These are phyloP conservation scores for Hirschfeldia incana DNA, from an alignment of 345 rosid genomes.

Conservation along the genomic window DNA sequence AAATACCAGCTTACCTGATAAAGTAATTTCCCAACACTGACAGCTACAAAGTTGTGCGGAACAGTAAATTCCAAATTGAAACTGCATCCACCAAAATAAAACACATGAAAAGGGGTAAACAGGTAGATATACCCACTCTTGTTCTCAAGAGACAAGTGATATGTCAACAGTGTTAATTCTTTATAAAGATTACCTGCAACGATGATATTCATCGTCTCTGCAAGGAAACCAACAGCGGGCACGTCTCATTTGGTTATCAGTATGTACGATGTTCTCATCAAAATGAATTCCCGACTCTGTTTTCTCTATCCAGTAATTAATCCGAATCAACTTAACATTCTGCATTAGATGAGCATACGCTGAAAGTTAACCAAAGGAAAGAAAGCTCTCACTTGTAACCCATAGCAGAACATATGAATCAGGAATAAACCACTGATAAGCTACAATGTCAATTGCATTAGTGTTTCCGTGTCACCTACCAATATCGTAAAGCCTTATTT, in stretches of 20 bases:
- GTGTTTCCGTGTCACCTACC: background rate
- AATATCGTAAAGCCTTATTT: background rate
- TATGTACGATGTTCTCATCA: conserved; percentile 68
- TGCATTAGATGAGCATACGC: conserved; percentile 49
- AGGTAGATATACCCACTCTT: background rate
- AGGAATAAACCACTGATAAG: background rate
- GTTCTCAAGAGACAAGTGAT: conserved; percentile 17
- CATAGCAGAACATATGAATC: conserved; percentile 1
- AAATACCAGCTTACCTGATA: conserved; percentile 66
- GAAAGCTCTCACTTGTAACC: background rate
- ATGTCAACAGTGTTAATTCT: background rate
- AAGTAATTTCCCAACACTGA: conserved; percentile 79
- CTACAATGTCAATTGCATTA: conserved; percentile 7
- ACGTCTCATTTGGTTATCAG: conserved; percentile 89
- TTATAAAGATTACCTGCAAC: conserved; percentile 62
- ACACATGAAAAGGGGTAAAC: background rate
- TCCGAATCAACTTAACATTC: conserved; percentile 89
- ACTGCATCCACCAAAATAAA: conserved; percentile 48
- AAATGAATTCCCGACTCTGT: conserved; percentile 89
- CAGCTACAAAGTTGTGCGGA: conserved; percentile 85
- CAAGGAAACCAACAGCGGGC: conserved; percentile 99
- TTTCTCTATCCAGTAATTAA: conserved; percentile 90
- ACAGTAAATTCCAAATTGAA: conserved; percentile 95
- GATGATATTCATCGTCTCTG: conserved; percentile 74
- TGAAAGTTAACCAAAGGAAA: background rate